These are phyloP conservation scores for Tympanopsis confertula DNA, from an alignment of 2,329 filamentous ascomycete species.

Conservation along the genomic window DNA sequence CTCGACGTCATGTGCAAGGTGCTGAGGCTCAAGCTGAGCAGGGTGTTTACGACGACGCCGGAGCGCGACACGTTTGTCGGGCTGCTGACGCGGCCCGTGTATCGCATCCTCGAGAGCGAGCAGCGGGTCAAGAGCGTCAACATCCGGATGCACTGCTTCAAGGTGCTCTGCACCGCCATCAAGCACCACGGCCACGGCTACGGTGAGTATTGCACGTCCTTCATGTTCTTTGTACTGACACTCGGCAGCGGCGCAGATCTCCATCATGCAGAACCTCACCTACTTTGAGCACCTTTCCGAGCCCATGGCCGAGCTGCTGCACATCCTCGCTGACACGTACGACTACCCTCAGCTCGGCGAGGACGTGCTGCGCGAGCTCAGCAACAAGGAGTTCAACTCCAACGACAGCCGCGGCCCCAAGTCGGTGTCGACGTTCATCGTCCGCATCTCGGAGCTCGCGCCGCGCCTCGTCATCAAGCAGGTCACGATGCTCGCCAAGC, in stretches of 20 bases:
- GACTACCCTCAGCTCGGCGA: constrained; percentile 92
- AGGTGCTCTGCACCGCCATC: constrained; percentile 87
- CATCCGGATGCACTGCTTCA: constrained; percentile 94
- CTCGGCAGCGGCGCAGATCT: constrained; percentile 74
- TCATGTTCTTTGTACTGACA: constrained; percentile 12
- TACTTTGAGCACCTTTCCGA: constrained; percentile 99
- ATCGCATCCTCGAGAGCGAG: constrained; percentile 88
- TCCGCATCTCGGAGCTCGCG: constrained; percentile 82
- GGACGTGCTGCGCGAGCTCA: constrained; percentile 84
- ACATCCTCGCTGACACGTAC: constrained; percentile 92
- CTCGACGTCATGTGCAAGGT: constrained; percentile 94
- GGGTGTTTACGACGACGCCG: constrained; percentile 90
- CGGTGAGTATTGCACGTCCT: constrained; percentile 39
- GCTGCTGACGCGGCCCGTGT: constrained; percentile 82
- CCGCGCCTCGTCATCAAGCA: constrained; percentile 92
- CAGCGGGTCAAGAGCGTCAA: constrained; percentile 77
- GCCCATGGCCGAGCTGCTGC: constrained; percentile 95
- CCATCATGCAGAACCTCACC: constrained; percentile 91
- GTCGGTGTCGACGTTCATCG: constrained; percentile 86
- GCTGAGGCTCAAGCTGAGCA: constrained; percentile 79
- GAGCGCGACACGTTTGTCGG: constrained; percentile 92
- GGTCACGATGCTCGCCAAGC: constrained; percentile 87
- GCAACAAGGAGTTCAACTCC: constrained; percentile 95
- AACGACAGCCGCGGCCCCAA: constrained; percentile 93
- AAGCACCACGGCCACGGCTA: constrained; percentile 98